Conservation (phyloP, 371 early-diverging fungal species). For the Mucor ambiguus region DNA sequence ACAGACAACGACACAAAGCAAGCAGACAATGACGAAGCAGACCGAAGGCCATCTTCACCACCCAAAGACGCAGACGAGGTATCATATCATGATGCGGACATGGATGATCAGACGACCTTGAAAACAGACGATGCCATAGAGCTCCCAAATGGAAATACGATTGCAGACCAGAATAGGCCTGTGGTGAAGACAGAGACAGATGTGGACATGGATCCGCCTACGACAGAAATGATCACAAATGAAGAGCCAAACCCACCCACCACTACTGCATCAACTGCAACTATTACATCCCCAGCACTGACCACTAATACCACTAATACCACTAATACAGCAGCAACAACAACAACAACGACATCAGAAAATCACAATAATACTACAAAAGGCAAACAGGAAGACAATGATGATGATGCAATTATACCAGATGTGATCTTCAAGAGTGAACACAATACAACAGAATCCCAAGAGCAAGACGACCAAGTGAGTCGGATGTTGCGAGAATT, state of each 20-base stretch:
- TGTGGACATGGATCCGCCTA: not conserved
- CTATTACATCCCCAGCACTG: not conserved
- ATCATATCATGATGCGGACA: not conserved
- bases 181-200: not conserved
- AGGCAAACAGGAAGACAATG: not conserved
- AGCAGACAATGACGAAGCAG: not conserved
- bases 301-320: not conserved
- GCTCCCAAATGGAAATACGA: not conserved
- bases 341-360: not conserved
- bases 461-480: conserved; percentile 15
- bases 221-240: conserved; percentile 6
- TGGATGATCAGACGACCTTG: not conserved
- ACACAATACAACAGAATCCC: not conserved
- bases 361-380: not conserved
- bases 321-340: too few species aligned
- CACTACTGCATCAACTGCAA: not conserved
- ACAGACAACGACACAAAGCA: not conserved
- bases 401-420: conserved; percentile 1
- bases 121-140: not conserved
- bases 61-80: not conserved
- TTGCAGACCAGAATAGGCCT: not conserved
- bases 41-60: not conserved
- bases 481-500: conserved; percentile 8
- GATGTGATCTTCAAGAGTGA: not conserved
- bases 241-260: not conserved